Evolutionary conservation across 768 basidiomycete genomes (phyloP), one percentile per base, ranked within the genome.

Genomic region (Pleurotus cornucopiae): DNA sequence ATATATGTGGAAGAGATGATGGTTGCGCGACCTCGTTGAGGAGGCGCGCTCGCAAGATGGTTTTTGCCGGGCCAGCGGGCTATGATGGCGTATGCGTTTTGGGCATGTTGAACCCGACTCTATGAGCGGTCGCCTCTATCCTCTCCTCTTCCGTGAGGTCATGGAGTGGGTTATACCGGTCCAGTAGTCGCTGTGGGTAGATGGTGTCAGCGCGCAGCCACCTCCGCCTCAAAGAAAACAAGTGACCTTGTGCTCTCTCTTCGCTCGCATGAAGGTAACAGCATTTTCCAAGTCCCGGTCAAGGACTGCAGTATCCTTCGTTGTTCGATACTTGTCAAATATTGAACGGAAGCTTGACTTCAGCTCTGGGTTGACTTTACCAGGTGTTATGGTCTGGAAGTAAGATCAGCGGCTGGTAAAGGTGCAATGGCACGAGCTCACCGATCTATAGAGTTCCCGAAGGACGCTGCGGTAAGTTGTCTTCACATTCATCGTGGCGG

Each of bases 61-160:
- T 34, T 34, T 34, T 34, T 34, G 30, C 30, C 9, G 30, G 30
- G 11, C 30, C 30, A 9, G 9, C 30, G 11, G 30, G 30, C 30
- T 34, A 34, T 11, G 30, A 34, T 9, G 30, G 30, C 30, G 30
- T 11, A 34, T 34, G 30, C 26, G 72, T 69, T 46, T 80, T 64
- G 7, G 94, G 93, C 79, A 94, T 86, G 63, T 96, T 79, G 53
- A 98, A 71, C 3, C 94, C 94, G 37, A 98, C 94, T 60, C 94
- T 75, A 44, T 85, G 79, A 2, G 93, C 94, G 0, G 94, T 94
- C 1, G 91, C 91, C 63, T 85, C 77, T 58, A 96, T 80, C 61
- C 89, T 76, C 66, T 96, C 92, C 61, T 92, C 84, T 4, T 79
- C 73, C 0, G 91, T 88, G 60, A 95, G 76, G 64, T 94, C 89